Evolutionary conservation across 352 stramenopile genomes (phyloP).

Genomic region (Phytophthora sansomeana): DNA sequence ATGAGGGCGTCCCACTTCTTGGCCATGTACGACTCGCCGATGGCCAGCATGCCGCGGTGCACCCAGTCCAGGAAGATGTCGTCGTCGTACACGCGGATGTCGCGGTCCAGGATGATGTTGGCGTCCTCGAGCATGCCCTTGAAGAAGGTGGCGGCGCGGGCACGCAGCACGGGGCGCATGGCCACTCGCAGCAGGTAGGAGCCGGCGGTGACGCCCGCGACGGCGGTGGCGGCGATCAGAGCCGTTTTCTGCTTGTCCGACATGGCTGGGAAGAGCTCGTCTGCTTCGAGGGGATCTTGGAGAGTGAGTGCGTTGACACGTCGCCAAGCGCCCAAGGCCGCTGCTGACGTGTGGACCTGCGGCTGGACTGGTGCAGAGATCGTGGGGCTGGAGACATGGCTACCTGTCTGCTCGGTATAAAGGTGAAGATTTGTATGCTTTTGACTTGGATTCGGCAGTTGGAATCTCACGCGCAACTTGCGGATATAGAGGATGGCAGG

Average conservation of each 20-base stretch:
- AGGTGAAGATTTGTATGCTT: conserved; percentile 26
- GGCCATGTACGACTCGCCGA: conserved; percentile 91
- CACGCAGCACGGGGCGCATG: conserved; percentile 75
- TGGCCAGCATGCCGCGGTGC: conserved; percentile 84
- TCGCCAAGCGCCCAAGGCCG: not conserved
- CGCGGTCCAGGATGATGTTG: conserved; percentile 81
- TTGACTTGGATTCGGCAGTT: conserved; percentile 23
- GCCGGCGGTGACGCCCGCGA: conserved; percentile 70
- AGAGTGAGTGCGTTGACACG: conserved; percentile 39
- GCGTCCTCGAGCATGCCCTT: conserved; percentile 83
- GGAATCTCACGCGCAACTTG: not conserved
- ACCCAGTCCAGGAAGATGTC: conserved; percentile 90
- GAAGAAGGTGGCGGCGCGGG: conserved; percentile 80
- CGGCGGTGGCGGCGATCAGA: conserved; percentile 68
- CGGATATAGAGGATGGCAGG: conserved; percentile 8
- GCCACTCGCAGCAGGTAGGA: conserved; percentile 71
- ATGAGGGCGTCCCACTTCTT: conserved; percentile 89
- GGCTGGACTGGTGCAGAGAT: conserved; percentile 35
- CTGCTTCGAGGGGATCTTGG: conserved; percentile 35
- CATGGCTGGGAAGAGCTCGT: conserved; percentile 31
- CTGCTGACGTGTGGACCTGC: conserved; percentile 27
- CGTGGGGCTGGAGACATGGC: conserved; percentile 22
- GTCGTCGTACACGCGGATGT: conserved; percentile 86
- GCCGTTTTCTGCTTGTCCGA: conserved; percentile 76
- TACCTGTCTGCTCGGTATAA: conserved; percentile 9